Conservation (phyloP, 495 filamentous ascomycete genomes). For the Lophium mytilinum region DNA sequence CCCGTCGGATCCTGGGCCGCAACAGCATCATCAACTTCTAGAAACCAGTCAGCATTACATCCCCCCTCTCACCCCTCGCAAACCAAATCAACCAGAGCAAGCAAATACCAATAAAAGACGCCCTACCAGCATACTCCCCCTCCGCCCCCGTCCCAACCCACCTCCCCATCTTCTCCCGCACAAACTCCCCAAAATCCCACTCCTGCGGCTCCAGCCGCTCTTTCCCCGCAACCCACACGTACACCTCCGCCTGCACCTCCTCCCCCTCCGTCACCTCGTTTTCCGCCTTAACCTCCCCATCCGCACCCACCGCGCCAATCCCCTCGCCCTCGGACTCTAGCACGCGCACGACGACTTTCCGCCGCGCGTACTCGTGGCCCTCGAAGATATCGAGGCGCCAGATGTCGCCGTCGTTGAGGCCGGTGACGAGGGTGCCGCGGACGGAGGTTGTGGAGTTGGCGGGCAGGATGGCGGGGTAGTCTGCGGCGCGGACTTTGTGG, state of each 20-base stretch:
- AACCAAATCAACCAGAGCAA: background rate
- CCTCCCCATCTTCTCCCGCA: constrained; percentile 29
- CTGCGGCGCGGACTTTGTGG: constrained; percentile 55
- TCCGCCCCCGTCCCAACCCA: constrained; percentile 29
- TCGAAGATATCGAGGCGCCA: constrained; percentile 76
- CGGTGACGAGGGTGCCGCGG: constrained; percentile 69
- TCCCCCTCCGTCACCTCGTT: constrained; percentile 43
- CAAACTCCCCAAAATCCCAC: constrained; percentile 62
- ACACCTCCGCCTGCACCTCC: constrained; percentile 62
- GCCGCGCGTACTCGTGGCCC: constrained; percentile 62
- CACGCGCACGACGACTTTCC: constrained; percentile 42
- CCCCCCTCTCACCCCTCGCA: background rate
- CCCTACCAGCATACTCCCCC: constrained; percentile 34
- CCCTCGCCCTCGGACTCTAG: constrained; percentile 31
- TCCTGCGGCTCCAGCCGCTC: constrained; percentile 54
- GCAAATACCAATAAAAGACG: constrained; percentile 8
- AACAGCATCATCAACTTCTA: constrained; percentile 35
- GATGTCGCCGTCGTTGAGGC: constrained; percentile 70
- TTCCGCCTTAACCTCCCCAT: constrained; percentile 32
- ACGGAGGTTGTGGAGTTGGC: constrained; percentile 41
- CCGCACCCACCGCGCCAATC: constrained; percentile 36
- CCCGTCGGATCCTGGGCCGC: constrained; percentile 31
- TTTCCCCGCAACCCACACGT: constrained; percentile 55
- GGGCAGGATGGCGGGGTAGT: constrained; percentile 79
- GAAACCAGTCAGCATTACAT: constrained; percentile 6